Evolutionary conservation across 2,329 filamentous ascomycete species (phyloP).

Genomic region (Cladosporium sp.): DNA sequence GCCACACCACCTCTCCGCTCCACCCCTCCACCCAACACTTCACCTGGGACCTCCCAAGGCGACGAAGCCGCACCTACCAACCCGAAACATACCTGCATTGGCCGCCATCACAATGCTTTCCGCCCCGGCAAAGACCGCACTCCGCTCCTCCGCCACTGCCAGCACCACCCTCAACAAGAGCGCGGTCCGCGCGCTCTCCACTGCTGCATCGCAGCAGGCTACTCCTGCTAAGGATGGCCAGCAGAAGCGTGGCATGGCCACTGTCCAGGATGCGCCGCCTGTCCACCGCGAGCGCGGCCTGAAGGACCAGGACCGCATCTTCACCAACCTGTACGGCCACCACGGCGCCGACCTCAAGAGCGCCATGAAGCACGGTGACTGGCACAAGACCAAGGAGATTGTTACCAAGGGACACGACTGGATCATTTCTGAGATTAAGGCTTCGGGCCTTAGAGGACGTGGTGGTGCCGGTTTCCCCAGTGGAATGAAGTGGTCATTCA

Average conservation of each 20-base stretch:
- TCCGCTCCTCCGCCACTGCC: constrained; percentile 33
- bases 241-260: constrained; percentile 68
- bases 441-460: constrained; percentile 90
- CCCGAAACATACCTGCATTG: constrained; percentile 18
- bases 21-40: constrained; percentile 23
- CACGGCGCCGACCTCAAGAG: constrained; percentile 88
- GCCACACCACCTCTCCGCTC: constrained; percentile 21
- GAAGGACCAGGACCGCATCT: constrained; percentile 96
- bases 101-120: constrained; percentile 34
- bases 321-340: constrained; percentile 96
- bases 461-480: constrained; percentile 98
- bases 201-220: constrained; percentile 27
- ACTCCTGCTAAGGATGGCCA: constrained; percentile 40
- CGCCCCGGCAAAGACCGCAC: constrained; percentile 35
- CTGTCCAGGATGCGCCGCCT: constrained; percentile 54
- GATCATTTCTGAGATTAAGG: constrained; percentile 97
- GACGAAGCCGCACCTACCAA: constrained; percentile 23
- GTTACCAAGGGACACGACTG: constrained; percentile 96
- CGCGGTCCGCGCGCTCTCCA: constrained; percentile 37
- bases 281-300: constrained; percentile 79
- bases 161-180: constrained; percentile 30
- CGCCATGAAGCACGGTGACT: constrained; percentile 97
- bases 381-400: constrained; percentile 99
- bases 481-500: constrained; percentile 96
- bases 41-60: constrained; percentile 17